Percentiles rank a stretch among this genome's conserved stretches.
These are phyloP conservation scores for Nakaseomyces glabratus DNA, from an alignment of 1,139 yeast genomes.

Conservation along the genomic window DNA sequence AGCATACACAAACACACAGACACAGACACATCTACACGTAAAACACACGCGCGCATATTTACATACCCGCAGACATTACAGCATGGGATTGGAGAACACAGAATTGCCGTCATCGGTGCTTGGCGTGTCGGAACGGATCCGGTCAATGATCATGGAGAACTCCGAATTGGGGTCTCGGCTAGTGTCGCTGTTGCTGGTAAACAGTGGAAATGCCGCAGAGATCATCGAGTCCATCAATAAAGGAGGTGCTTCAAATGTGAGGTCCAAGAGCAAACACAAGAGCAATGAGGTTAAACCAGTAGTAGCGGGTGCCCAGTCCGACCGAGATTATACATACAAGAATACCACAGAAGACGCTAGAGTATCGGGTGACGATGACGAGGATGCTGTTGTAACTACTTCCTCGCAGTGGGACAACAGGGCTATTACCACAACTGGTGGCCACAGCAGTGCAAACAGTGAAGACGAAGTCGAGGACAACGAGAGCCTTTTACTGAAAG, in stretches of 20 bases:
- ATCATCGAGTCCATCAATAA: conserved; percentile 24
- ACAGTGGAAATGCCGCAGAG: conserved; percentile 25
- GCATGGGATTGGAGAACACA: not conserved
- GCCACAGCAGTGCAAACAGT: not conserved
- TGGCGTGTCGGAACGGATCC: conserved; percentile 11
- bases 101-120: conserved; percentile 1
- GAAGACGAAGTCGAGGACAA: conserved; percentile 1
- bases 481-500: conserved; percentile 5
- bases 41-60: no score
- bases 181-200: conserved; percentile 26
- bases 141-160: conserved; percentile 21
- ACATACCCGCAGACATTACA: not conserved
- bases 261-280: not conserved
- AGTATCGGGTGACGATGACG: no score
- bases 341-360: no score
- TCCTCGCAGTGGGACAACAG: not conserved
- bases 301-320: conserved; percentile 5
- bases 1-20: no score
- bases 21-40: no score
- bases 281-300: conserved; percentile 2
- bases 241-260: conserved; percentile 11
- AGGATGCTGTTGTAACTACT: no score
- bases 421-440: not conserved
- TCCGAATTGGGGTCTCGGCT: conserved; percentile 28
- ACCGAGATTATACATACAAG: conserved; percentile 1